A percentile compares a stretch with the other conserved stretches of the same genome.
These are phyloP conservation scores for Sugiyamaella boreocaroliniensis DNA, from an alignment of 805 yeast genomes.

Conservation along the genomic window DNA sequence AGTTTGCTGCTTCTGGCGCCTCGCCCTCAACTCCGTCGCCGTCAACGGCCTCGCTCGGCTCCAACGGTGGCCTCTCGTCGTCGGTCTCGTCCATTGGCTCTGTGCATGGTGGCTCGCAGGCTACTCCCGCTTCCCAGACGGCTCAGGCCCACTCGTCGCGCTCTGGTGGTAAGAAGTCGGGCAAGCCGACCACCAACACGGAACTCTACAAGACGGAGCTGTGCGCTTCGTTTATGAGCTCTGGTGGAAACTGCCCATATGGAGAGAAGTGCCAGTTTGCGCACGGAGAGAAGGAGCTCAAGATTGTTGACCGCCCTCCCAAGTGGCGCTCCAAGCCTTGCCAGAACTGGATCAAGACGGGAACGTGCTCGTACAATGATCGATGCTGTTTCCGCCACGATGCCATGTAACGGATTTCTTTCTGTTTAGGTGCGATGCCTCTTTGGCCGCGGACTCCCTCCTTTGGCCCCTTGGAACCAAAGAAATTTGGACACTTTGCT, in stretches of 20 bases:
- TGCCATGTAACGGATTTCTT: background rate
- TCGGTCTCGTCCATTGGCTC: background rate
- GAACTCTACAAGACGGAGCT: constrained; percentile 85
- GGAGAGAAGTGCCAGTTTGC: constrained; percentile 93
- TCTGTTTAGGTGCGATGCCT: too few relatives aligned
- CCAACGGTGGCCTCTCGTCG: background rate
- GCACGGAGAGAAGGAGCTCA: constrained; percentile 75
- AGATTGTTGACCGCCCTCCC: constrained; percentile 61
- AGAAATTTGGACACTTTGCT: too few relatives aligned
- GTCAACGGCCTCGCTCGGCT: background rate
- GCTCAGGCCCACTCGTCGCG: background rate
- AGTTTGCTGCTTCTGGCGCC: background rate
- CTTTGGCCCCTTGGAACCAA: too few relatives aligned
- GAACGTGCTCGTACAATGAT: constrained; percentile 80
- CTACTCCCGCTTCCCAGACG: constrained; percentile 19
- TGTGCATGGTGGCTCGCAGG: constrained; percentile 1
- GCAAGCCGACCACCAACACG: constrained; percentile 40
- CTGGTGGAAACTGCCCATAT: constrained; percentile 72
- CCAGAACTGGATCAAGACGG: constrained; percentile 76
- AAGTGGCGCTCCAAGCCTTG: constrained; percentile 91
- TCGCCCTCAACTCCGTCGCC: constrained; percentile 1
- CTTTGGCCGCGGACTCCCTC: too few relatives aligned
- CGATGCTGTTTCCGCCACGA: constrained; percentile 87
- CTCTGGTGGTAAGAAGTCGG: constrained; percentile 22
- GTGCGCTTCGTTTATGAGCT: constrained; percentile 68